A percentile compares a stretch with the other conserved stretches of the same genome.
phyloP scores from a whole-genome alignment of 2,329 filamentous ascomycete genomes.

The Pseudogymnoascus sp. region DNA sequence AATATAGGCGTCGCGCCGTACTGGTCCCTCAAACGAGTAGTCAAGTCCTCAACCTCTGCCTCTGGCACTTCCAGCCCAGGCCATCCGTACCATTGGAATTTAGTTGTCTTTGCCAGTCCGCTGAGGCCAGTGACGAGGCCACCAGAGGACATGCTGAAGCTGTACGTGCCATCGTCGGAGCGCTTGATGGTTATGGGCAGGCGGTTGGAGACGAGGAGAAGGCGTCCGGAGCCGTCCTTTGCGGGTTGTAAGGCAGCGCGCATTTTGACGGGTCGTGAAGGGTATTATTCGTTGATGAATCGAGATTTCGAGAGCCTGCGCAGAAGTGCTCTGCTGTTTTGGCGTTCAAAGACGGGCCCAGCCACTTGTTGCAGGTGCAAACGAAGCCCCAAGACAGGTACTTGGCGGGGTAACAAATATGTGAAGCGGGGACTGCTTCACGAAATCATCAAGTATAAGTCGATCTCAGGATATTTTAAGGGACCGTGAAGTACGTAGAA shows the following conservation, averaged over 20 bases:
- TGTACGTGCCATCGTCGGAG: conserved; percentile 82
- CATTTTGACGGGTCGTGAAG: neutral
- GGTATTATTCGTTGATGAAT: neutral
- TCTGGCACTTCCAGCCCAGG: conserved; percentile 88
- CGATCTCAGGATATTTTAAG: neutral
- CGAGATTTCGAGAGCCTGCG: neutral
- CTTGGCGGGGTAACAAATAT: conserved; percentile 5
- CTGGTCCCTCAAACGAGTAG: conserved; percentile 72
- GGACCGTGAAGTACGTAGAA: neutral
- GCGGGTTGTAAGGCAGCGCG: neutral
- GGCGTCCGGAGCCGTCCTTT: conserved; percentile 30
- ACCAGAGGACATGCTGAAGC: conserved; percentile 93
- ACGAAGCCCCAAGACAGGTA: neutral
- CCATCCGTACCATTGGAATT: conserved; percentile 99
- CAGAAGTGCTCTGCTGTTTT: neutral
- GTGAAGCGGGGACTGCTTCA: neutral
- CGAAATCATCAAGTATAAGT: neutral
- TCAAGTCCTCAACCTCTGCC: conserved; percentile 67
- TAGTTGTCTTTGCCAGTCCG: conserved; percentile 83
- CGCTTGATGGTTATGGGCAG: conserved; percentile 95
- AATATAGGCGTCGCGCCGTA: conserved; percentile 89
- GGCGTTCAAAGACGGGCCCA: neutral
- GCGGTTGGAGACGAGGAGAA: conserved; percentile 88
- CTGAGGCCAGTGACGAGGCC: conserved; percentile 90
- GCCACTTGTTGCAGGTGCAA: neutral